These are phyloP conservation scores for Breviolum minutum DNA, from an alignment of 73 alveolate species.

Conservation along the genomic window DNA sequence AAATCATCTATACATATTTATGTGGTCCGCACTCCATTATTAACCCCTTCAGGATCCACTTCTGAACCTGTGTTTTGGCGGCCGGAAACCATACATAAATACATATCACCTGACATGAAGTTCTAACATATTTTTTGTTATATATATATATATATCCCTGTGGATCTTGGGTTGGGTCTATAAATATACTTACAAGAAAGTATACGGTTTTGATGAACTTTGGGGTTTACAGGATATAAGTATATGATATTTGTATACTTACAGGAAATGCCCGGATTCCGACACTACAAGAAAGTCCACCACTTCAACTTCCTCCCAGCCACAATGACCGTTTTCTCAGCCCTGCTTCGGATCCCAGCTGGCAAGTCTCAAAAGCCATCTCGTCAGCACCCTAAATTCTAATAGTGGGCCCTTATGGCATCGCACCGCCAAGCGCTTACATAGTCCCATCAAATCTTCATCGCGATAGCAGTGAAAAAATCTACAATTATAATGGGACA, in stretches of 20 bases:
- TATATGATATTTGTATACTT: background rate
- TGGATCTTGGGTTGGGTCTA: background rate
- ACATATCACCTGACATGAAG: no score
- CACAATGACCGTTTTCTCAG: background rate
- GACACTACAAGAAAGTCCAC: background rate
- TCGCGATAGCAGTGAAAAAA: background rate
- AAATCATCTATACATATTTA: no score
- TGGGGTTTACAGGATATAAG: background rate
- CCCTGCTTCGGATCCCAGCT: background rate
- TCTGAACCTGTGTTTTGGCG: no score
- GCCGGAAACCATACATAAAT: no score
- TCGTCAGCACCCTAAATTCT: background rate
- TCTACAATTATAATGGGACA: background rate
- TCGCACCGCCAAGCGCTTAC: background rate
- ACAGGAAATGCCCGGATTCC: background rate
- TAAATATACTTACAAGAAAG: background rate
- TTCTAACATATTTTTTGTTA: no score
- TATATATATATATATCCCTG: constrained; percentile 29
- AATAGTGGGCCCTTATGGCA: background rate
- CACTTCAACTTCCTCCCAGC: background rate
- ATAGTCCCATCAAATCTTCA: background rate
- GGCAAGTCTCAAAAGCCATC: background rate
- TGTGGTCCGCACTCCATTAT: no score
- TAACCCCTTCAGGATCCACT: no score
- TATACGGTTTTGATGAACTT: background rate